phyloP scores from a whole-genome alignment of 768 basidiomycete species.

The Tulasnella sp. region DNA sequence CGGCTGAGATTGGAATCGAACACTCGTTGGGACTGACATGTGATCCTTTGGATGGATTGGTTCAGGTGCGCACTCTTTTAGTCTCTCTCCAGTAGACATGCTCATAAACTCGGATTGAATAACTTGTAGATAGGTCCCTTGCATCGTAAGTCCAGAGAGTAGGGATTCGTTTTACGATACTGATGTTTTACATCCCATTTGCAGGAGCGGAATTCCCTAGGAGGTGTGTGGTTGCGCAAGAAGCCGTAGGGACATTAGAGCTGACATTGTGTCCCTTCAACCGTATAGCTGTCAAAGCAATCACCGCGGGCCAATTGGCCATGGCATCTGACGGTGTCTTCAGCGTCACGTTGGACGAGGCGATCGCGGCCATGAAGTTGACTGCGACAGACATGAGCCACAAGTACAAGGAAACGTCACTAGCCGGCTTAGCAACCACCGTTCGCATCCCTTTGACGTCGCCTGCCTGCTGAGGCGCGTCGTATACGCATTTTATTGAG shows the following conservation, averaged over 20 bases:
- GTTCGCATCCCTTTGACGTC: constrained; percentile 83
- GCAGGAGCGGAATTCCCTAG: constrained; percentile 76
- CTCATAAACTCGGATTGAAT: no score
- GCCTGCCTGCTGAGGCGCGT: no score
- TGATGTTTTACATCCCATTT: constrained; percentile 9
- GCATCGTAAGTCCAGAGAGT: constrained; percentile 56
- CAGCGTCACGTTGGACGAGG: constrained; percentile 83
- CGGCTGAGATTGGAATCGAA: constrained; percentile 23
- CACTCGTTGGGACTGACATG: constrained; percentile 57
- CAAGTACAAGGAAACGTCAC: constrained; percentile 91
- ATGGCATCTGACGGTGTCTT: constrained; percentile 91
- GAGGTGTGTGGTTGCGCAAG: constrained; percentile 41
- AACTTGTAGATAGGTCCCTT: constrained; percentile 94
- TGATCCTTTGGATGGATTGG: constrained; percentile 57
- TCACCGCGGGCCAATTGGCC: constrained; percentile 89
- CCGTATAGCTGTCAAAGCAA: constrained; percentile 70
- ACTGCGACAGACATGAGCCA: constrained; percentile 88
- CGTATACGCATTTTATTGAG: no score
- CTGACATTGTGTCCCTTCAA: neutral
- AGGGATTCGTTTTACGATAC: constrained; percentile 22
- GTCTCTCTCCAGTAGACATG: no score
- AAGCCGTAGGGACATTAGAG: no score
- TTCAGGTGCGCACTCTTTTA: neutral
- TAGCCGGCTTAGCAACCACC: constrained; percentile 64
- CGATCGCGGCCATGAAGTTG: constrained; percentile 88